Conservation (phyloP, 257 asterid genomes). For the Gynochthodes officinalis region DNA sequence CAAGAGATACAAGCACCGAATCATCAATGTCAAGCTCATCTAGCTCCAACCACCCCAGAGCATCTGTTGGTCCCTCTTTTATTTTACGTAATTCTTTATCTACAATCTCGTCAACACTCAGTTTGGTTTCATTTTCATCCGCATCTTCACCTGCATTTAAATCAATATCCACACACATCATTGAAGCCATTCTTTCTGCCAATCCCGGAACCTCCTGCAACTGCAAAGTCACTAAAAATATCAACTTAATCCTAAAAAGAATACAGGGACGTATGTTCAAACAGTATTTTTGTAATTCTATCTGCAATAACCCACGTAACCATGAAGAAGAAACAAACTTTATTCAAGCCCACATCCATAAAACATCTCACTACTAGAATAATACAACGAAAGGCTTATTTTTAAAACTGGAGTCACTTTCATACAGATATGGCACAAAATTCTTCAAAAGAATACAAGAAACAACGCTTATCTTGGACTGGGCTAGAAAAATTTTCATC, state of each 20-base stretch:
- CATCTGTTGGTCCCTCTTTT: conserved; percentile 43
- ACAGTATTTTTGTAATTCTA: neutral
- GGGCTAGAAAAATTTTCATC: neutral
- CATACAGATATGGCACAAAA: neutral
- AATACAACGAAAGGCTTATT: neutral
- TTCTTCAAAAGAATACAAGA: neutral
- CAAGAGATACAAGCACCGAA: conserved; percentile 57
- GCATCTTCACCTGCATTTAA: conserved; percentile 32
- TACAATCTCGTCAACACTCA: conserved; percentile 48
- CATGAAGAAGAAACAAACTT: neutral
- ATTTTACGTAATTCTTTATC: conserved; percentile 57
- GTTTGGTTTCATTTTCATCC: conserved; percentile 34
- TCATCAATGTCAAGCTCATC: conserved; percentile 85
- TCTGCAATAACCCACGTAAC: neutral
- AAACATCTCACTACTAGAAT: neutral
- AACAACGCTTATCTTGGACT: neutral
- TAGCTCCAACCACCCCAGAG: conserved; percentile 89
- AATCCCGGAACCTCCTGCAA: conserved; percentile 81
- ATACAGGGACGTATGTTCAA: conserved; percentile 23
- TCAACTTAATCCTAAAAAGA: conserved; percentile 19
- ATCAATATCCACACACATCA: conserved; percentile 87
- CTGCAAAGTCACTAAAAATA: conserved; percentile 40
- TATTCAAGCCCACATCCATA: neutral
- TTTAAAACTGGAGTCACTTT: too few relatives aligned
- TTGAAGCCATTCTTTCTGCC: conserved; percentile 88